Evolutionary conservation across 2,329 filamentous ascomycete species (phyloP), one percentile per base, ranked within the genome.

Genomic region (Dendryphion nanum): DNA sequence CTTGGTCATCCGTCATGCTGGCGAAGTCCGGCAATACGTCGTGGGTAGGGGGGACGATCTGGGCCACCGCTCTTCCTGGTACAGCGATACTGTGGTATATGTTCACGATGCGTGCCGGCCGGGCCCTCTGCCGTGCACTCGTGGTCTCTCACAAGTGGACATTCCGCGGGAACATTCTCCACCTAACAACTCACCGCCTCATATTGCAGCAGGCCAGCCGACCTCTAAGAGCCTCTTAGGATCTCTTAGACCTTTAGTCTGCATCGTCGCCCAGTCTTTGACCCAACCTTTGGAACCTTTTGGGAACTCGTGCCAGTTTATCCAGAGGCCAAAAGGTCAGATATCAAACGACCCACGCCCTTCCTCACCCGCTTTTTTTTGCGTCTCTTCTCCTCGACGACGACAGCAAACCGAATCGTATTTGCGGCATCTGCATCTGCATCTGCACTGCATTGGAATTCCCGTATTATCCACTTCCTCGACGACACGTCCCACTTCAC

Each of bases 21-120:
- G 34, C 56, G 41, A 51, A 51, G 51, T 54, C 53, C 75, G 17
- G 81, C 75, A 26, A 26, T 10, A n/a, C 23, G 23, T 10, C n/a
- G 23, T n/a, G n/a, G 23, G n/a, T 10, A 26, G n/a, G 23, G 23
- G 23, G 10, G n/a, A 26, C 10, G 23, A 26, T n/a, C n/a, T n/a
- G n/a, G n/a, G n/a, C n/a, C n/a, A n/a, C n/a, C n/a, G n/a, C n/a
- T n/a, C n/a, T n/a, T n/a, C n/a, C n/a, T n/a, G n/a, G n/a, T n/a
- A n/a, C n/a, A n/a, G n/a, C n/a, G n/a, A n/a, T n/a, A n/a, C n/a
- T n/a, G n/a, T n/a, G n/a, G n/a, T n/a, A n/a, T n/a, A n/a, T n/a
- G n/a, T n/a, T n/a, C n/a, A n/a, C n/a, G n/a, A n/a, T n/a, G n/a
- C n/a, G n/a, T n/a, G n/a, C n/a, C n/a, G n/a, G n/a, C n/a, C n/a